Evolutionary conservation across 371 early-diverging fungal species (phyloP), one percentile per base, ranked within the genome.

Genomic region (Rhizopus delemar): DNA sequence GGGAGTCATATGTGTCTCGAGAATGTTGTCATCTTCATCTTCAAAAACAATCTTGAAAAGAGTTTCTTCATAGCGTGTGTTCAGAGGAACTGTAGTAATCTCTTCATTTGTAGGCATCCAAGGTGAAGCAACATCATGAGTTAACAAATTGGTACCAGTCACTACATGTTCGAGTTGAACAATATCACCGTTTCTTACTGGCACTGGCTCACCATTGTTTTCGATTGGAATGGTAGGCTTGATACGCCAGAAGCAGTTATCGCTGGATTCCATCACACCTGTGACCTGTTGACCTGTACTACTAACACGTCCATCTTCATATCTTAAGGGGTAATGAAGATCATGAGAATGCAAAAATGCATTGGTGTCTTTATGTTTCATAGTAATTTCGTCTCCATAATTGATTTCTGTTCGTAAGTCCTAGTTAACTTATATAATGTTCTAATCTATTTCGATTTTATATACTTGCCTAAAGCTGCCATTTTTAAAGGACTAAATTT

Each of bases 111-210:
- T 98, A 8, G 92, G 71, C 70, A 93, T 92, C 56, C 93, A 69
- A n/a, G 98, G 97, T 13, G 94, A 93, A 4, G 99, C 99, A 15
- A 98, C 99, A 69, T 98, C 99, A 70, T 98, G 98, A 2, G 98
- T 95, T 54, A 94, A 66, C 15, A 98, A 78, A 62, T 83, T 84
- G 0, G 86, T 81, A 16, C 75, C 65, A 0, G 95, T 95, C 0
- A 53, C 64, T 15, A 83, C 61, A 56, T 95, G 95, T 51, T 76
- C 68, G 7, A 95, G 81, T 51, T 82, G 90, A 39, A 95, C 84
- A 6, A 86, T 38, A 65, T 90, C 92, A 11, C 77, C 76, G 67
- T 87, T 68, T 6, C 74, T 73, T n/a, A 92, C 74, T 46, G 65
- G 48, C 32, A 59, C 62, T 15, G 58, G 55, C 13, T 70, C 69